Evolutionary conservation across 2,329 filamentous ascomycete species (phyloP).

Genomic region (Nemania sp.): DNA sequence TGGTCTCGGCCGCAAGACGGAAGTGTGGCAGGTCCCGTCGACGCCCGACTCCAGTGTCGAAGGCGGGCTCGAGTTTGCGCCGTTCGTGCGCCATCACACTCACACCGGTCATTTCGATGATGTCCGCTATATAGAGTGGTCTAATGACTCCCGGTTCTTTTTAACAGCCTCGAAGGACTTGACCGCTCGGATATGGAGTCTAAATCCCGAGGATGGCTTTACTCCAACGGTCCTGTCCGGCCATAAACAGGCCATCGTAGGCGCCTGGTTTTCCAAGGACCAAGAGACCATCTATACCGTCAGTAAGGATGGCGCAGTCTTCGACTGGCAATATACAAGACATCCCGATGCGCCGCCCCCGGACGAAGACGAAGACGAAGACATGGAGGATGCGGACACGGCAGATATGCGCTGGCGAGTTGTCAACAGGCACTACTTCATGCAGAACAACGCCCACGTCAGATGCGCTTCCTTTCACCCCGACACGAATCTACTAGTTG

Average conservation of each 20-base stretch:
- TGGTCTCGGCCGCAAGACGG: slow-evolving; percentile 81
- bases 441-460: slow-evolving; percentile 84
- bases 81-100: slow-evolving; percentile 85
- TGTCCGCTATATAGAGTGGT: slow-evolving; percentile 90
- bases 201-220: slow-evolving; percentile 85
- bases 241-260: slow-evolving; percentile 85
- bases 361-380: slow-evolving; percentile 61
- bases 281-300: slow-evolving; percentile 96
- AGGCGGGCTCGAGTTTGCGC: slow-evolving; percentile 90
- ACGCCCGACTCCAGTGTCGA: slow-evolving; percentile 78
- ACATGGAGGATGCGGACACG: slow-evolving; percentile 62
- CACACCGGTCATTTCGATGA: slow-evolving; percentile 88
- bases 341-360: slow-evolving; percentile 58
- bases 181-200: slow-evolving; percentile 92
- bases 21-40: slow-evolving; percentile 95
- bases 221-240: slow-evolving; percentile 86
- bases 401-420: slow-evolving; percentile 86
- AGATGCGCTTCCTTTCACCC: slow-evolving; percentile 91
- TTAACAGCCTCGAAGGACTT: slow-evolving; percentile 89
- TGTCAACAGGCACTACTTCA: slow-evolving; percentile 87
- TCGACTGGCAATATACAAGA: slow-evolving; percentile 83
- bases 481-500: slow-evolving; percentile 86
- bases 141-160: slow-evolving; percentile 93
- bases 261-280: slow-evolving; percentile 95
- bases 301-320: slow-evolving; percentile 95